Evolutionary conservation across 805 yeast species (phyloP), one percentile per base, ranked within the genome.

Genomic region (Wickerhamomyces subpelliculosus): DNA sequence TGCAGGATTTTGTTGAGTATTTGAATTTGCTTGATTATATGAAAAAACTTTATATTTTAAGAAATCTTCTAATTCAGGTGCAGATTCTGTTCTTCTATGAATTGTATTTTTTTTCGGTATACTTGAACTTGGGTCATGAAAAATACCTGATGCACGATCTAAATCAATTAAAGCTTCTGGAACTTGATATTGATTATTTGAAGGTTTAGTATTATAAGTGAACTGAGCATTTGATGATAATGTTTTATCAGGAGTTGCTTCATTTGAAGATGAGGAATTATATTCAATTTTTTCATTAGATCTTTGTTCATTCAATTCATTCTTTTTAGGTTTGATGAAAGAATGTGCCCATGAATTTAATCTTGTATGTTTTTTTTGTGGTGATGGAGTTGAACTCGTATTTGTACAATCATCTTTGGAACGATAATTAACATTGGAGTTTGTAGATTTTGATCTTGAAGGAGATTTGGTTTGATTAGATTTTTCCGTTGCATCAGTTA

Each of bases 141-240:
- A 48, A 14, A 65, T 54, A 30, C 64, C 68, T 19, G 71, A 58
- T 10, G 78, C 78, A 22, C 70, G 70, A 43, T 76, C 81, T 34
- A 76, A 54, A 45, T 76, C 80, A 19, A 76, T 77, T 19, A 71
- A 61, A 2, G 80, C 78, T 46, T 73, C 75, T 1, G 80, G 79
- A 5, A 68, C 32, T 26, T 47, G 43, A 27, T 14, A 16, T 16
- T 27, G 19, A 5, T 12, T 11, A 10, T 46, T 45, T 45, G 20
- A 60, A 41, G 44, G 51, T 30, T 58, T 56, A 19, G 37, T 22
- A 34, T 42, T 27, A 37, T 36, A 34, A 25, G 38, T 42, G 34
- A 45, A 31, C 27, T 13, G 29, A 14, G 3, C 14, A 16, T n/a
- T 8, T 22, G 24, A 8, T 22, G 24, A 8, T 22, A 27, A 27